These are phyloP conservation scores for Talaromyces liani DNA, from an alignment of 495 filamentous ascomycete genomes.

Conservation along the genomic window DNA sequence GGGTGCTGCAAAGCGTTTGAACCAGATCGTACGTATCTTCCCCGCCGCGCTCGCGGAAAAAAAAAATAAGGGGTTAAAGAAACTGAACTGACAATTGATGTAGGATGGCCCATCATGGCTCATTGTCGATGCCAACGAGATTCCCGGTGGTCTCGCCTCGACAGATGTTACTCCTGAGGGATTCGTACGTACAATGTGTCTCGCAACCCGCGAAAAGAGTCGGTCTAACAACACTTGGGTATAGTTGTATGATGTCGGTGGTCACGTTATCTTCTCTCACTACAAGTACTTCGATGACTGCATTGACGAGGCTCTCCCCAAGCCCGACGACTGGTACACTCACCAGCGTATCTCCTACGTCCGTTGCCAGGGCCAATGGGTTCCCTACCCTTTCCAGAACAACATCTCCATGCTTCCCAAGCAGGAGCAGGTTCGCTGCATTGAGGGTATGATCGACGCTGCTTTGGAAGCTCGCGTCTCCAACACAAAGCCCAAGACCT, in stretches of 20 bases:
- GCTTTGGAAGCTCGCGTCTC: constrained; percentile 76
- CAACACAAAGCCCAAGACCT: constrained; percentile 87
- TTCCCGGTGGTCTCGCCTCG: constrained; percentile 90
- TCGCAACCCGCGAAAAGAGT: background rate
- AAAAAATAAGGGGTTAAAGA: constrained; percentile 7
- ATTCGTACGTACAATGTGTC: constrained; percentile 64
- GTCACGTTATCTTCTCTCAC: constrained; percentile 99
- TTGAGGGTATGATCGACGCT: constrained; percentile 96
- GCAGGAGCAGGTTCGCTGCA: constrained; percentile 90
- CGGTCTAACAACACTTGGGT: constrained; percentile 11
- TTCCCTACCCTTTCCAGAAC: constrained; percentile 99
- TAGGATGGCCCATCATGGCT: constrained; percentile 90
- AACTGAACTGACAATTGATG: constrained; percentile 13
- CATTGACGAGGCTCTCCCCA: constrained; percentile 91
- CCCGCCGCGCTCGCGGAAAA: constrained; percentile 8
- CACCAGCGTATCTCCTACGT: constrained; percentile 99
- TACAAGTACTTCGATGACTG: constrained; percentile 99
- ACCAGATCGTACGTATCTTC: constrained; percentile 75
- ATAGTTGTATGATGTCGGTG: constrained; percentile 97
- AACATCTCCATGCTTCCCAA: constrained; percentile 99
- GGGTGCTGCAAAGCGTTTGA: constrained; percentile 93
- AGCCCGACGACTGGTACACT: constrained; percentile 89
- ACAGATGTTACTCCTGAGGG: constrained; percentile 94
- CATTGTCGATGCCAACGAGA: constrained; percentile 90
- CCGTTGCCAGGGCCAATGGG: constrained; percentile 91